Conservation (phyloP, 1,139 yeast species). For the Keqinozyma sinolaborantium region DNA sequence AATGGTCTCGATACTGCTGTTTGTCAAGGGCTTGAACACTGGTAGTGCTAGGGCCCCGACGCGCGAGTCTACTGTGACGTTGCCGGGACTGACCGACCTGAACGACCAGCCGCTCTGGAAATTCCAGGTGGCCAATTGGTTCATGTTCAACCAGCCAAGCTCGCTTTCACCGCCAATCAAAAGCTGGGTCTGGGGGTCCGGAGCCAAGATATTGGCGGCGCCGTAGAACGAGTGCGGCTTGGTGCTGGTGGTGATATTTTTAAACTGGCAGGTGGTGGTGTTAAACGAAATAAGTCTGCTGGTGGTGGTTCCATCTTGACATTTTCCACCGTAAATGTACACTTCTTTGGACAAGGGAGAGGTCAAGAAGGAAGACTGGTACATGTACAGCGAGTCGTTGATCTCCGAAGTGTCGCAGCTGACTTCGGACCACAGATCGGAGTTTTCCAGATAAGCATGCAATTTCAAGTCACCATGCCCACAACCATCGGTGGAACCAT, state of each 20-base stretch:
- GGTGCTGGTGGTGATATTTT: conserved; percentile 40
- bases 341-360: conserved; percentile 20
- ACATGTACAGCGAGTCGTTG: conserved; percentile 28
- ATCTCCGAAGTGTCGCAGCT: conserved; percentile 19
- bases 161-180: conserved; percentile 40
- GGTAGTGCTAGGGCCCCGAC: conserved; percentile 31
- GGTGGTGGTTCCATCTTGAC: conserved; percentile 16
- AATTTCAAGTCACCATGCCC: conserved; percentile 26
- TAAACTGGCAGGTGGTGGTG: conserved; percentile 16
- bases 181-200: conserved; percentile 34
- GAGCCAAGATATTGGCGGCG: conserved; percentile 37
- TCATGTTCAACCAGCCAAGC: conserved; percentile 44
- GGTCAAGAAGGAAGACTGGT: conserved; percentile 27
- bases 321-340: conserved; percentile 40
- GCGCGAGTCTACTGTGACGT: conserved; percentile 23
- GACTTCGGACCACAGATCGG: conserved; percentile 21
- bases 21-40: conserved; percentile 24
- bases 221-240: conserved; percentile 44
- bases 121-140: conserved; percentile 45
- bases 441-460: conserved; percentile 16
- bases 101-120: conserved; percentile 44
- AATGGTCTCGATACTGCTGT: conserved; percentile 15
- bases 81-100: conserved; percentile 15
- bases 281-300: conserved; percentile 36
- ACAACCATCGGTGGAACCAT: conserved; percentile 18